These are phyloP conservation scores for Arthroderma sp. DNA, from an alignment of 2,329 filamentous ascomycete species.

Conservation along the genomic window DNA sequence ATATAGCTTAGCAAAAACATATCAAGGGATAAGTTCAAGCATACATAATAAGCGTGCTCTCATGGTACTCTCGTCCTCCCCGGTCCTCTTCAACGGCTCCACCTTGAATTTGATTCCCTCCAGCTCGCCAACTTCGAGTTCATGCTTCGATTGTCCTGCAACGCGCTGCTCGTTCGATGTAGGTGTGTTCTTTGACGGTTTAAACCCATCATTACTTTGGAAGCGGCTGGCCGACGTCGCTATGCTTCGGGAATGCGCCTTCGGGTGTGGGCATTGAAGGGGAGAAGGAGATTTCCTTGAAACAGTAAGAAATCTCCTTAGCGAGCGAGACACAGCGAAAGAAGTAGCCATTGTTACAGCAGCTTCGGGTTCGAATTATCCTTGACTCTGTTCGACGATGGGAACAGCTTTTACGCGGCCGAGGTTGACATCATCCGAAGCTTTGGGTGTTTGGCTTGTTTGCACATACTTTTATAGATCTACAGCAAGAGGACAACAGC, in stretches of 20 bases:
- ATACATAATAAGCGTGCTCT: slow-evolving; percentile 65
- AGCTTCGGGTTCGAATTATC: too few species aligned
- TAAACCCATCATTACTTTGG: too few species aligned
- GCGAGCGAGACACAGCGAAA: neutral
- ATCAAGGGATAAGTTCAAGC: slow-evolving; percentile 13
- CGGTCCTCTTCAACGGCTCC: slow-evolving; percentile 71
- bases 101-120: slow-evolving; percentile 76
- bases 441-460: slow-evolving; percentile 23
- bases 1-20: neutral
- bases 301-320: slow-evolving; percentile 1
- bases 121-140: slow-evolving; percentile 74
- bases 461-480: slow-evolving; percentile 13
- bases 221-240: too few species aligned
- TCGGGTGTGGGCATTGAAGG: too few species aligned
- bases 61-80: slow-evolving; percentile 76
- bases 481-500: neutral
- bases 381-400: too few species aligned
- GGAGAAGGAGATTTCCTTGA: neutral
- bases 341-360: neutral
- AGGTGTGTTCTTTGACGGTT: too few species aligned
- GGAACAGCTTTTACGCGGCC: slow-evolving; percentile 11
- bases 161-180: neutral
- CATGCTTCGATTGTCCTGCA: slow-evolving; percentile 19
- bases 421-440: slow-evolving; percentile 26
- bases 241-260: too few species aligned